Base-by-base conservation (phyloP, 768 basidiomycete genomes). In the Amanita pallidorosea region DNA sequence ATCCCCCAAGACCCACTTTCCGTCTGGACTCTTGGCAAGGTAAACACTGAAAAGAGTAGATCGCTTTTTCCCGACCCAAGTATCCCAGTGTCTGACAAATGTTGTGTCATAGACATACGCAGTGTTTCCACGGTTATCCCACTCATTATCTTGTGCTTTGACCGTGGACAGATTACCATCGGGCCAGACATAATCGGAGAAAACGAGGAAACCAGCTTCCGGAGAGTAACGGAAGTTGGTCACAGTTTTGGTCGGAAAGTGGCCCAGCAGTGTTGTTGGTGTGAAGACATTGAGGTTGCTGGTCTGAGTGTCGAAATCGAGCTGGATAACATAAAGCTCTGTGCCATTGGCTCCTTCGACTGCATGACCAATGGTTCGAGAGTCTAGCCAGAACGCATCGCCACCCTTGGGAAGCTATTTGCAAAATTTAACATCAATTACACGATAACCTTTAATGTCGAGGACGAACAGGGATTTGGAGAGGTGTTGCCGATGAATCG, bases 131-230 rank as follows among this genome's bases (percentile, higher is more conserved):
- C 85, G 76, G 51, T 80, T 75, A 49, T 84, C 80, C 71, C 81
- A 87, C 37, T 70, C 74, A 55, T 82, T 70, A 61, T 95, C 89
- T 56, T 85, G 76, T 57, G 79, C 72, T 55, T 73, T 76, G 22
- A 85, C 83, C 8, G 80, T 72, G 35, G 74, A 78, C 43, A 96
- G 67, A 54, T 84, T 75, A 1, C 83, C 84, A 53, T 94, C 87
- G 2, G 77, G 66, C 61, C 88, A 85, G 4, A 95, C 90, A 49
- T 79, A 73, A 31, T 88, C 89, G 0, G 90, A 87, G 70, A 99
- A 97, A 5, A 90, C 81, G 34, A 99, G 76, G 42, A 74, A 58
- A 13, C 79, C 78, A 4, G 76, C 68, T n/a, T 66, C 60, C 23
- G 69, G 56, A 25, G 75, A 75, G 61, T 79, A 86, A 47, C 76